A percentile compares a stretch with the other conserved stretches of the same genome.
Conservation (phyloP, 306 rosid species). For the Potentilla sterilis region DNA sequence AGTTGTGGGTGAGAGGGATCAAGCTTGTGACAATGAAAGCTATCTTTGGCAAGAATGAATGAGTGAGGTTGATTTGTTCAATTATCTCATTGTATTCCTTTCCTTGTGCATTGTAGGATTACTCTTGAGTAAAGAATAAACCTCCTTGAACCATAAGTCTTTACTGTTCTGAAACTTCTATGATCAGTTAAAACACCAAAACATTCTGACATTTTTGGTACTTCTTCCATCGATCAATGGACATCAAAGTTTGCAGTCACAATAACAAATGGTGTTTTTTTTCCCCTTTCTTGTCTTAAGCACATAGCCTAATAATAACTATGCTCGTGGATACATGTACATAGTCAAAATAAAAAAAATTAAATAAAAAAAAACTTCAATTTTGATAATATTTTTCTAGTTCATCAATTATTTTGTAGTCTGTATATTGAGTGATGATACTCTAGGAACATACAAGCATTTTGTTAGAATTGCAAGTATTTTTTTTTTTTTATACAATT, state of each 20-base stretch:
- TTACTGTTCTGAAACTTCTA: neutral
- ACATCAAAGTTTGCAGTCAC: neutral
- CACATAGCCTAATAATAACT: too few relatives aligned
- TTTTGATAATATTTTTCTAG: neutral
- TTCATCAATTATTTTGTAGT: neutral
- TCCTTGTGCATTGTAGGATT: neutral
- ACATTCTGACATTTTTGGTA: neutral
- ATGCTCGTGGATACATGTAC: too few relatives aligned
- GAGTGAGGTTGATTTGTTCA: neutral
- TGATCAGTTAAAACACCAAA: neutral
- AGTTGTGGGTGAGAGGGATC: constrained; percentile 68
- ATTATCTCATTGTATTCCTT: neutral
- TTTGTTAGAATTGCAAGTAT: neutral
- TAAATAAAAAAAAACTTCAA: too few relatives aligned
- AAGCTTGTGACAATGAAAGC: constrained; percentile 47
- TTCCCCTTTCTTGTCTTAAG: too few relatives aligned
- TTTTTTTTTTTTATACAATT: neutral
- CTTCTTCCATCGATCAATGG: neutral
- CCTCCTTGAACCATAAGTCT: neutral
- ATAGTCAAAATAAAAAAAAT: too few relatives aligned
- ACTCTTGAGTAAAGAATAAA: neutral
- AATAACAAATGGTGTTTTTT: neutral
- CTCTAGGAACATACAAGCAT: neutral
- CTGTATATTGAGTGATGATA: neutral
- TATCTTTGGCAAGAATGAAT: constrained; percentile 32